Base-by-base conservation (phyloP, 441 rosid genomes). In the Adansonia gregorii region DNA sequence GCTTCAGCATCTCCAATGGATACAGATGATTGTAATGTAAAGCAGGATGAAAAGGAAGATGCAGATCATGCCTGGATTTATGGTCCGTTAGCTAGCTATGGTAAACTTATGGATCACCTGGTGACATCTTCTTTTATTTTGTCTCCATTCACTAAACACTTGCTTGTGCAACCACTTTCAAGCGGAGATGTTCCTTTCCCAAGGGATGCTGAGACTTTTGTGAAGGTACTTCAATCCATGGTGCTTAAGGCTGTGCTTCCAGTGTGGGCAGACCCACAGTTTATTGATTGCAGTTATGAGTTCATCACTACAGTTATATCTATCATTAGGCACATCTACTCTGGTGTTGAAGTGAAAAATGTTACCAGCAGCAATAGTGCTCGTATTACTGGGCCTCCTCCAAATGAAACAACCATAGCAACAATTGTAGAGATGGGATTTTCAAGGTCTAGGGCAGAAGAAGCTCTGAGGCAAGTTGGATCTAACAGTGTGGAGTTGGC, bases 391-490 rank as follows among this genome's bases (percentile, higher is more conserved):
- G 98, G 92, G 5, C 96, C 99, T 31, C 99, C 98, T 77, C 99
- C 92, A 31, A 94, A 85, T 86, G 99, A 96, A 88, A 82, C 92
- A 59, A 17, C 99, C 71, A 94, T 96, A 83, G 83, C 91, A 76
- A 96, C 98, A 66, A 94, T 96, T 82, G 99, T 85, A 78, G 99
- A 96, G 90, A 96, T 96, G 99, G 99, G 99, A 43, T 96, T 96
- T 83, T 79, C 99, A 73, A 92, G 98, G 85, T 66, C 94, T 52
- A 91, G 99, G 88, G 99, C 98, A 6, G 99, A 94, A 86, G 99
- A 93, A 85, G 98, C 99, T 73, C 82, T 96, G 79, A 93, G 99
- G 86, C 99, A 92, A 81, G 95, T 96, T 80, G 97, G 95, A 77
- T 92, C 97, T 58, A 92, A 92, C 78, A 94, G 98, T 82, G 98